These are phyloP conservation scores for Neopestalotiopsis clavispora DNA, from an alignment of 2,329 filamentous ascomycete genomes.

Conservation along the genomic window DNA sequence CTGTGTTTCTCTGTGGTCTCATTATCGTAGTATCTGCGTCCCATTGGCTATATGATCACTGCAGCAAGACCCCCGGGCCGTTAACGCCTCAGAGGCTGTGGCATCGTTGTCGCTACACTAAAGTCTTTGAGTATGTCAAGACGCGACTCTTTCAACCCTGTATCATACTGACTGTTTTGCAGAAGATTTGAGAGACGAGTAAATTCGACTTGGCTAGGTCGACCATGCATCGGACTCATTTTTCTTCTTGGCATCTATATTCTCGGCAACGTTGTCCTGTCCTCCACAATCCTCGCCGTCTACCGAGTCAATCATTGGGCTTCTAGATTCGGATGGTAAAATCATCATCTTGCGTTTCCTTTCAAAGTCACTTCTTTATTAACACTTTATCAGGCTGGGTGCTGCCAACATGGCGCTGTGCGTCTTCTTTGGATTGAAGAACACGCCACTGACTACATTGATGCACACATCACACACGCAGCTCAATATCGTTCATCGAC, in stretches of 20 bases:
- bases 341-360: background rate
- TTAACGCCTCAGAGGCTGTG: background rate
- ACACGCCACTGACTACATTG: background rate
- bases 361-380: background rate
- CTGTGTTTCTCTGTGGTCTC: background rate
- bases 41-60: background rate
- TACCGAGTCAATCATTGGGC: background rate
- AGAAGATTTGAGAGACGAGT: background rate
- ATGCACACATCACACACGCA: background rate
- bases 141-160: too few relatives aligned
- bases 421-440: background rate
- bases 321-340: background rate
- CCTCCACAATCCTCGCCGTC: background rate
- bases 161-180: background rate
- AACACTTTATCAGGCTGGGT: background rate
- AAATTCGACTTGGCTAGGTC: background rate
- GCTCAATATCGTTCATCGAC: background rate
- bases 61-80: background rate
- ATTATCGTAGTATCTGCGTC: background rate
- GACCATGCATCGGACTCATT: background rate
- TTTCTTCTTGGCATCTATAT: background rate
- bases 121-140: background rate
- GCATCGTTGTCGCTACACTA: background rate
- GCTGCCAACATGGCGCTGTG: background rate
- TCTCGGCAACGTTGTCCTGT: background rate